Evolutionary conservation across 192 early-diverging fungal genomes (phyloP).

Genomic region (Fimicolochytrium jonesii): DNA sequence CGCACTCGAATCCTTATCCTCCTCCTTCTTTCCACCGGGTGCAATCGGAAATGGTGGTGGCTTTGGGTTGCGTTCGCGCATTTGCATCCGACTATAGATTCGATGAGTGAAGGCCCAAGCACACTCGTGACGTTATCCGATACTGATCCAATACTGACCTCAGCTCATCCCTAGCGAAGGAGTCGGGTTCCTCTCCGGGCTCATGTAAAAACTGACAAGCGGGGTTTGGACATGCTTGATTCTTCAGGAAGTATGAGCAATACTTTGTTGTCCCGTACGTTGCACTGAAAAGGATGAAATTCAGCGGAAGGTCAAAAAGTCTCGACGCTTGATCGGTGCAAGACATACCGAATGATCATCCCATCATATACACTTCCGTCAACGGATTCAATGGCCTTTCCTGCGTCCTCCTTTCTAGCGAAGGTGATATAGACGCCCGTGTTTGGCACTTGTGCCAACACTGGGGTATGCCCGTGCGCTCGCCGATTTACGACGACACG

Average conservation of each 20-base stretch:
- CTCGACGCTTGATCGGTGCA: not conserved
- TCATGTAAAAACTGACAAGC: constrained; percentile 92
- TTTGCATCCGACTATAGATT: constrained; percentile 29
- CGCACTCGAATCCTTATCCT: constrained; percentile 39
- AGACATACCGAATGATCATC: constrained; percentile 66
- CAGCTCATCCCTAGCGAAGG: constrained; percentile 86
- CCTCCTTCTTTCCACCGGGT: constrained; percentile 28
- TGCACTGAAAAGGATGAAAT: constrained; percentile 51
- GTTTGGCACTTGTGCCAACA: constrained; percentile 39
- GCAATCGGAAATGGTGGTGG: constrained; percentile 37
- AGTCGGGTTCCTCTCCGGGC: constrained; percentile 73
- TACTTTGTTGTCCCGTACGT: constrained; percentile 98
- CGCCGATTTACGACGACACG: constrained; percentile 89
- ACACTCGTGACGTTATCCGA: too few relatives aligned
- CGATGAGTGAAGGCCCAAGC: too few relatives aligned
- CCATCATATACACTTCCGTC: constrained; percentile 87
- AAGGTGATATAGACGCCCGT: constrained; percentile 93
- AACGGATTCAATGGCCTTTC: constrained; percentile 86
- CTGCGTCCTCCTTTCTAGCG: constrained; percentile 85
- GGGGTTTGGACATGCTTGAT: constrained; percentile 86
- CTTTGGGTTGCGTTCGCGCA: constrained; percentile 40
- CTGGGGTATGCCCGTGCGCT: constrained; percentile 48
- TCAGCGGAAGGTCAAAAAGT: not conserved
- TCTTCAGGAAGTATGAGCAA: constrained; percentile 92
- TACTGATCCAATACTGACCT: constrained; percentile 20